Percentiles rank a stretch among this genome's conserved stretches.
phyloP scores from a whole-genome alignment of 208 protist species.

The Leishmania aethiopica region DNA sequence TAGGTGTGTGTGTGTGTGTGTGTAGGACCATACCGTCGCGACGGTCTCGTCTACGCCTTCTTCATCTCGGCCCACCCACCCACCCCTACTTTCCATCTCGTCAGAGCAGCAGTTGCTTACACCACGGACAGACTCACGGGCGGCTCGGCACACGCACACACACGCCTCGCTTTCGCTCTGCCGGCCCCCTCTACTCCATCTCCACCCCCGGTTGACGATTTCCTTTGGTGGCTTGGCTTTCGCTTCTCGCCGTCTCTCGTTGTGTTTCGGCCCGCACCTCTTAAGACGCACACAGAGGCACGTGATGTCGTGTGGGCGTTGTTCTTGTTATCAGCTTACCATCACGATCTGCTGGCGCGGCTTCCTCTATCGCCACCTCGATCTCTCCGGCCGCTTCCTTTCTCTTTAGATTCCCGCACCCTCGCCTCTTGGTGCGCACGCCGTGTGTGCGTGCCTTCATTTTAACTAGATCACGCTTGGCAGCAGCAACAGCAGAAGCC shows the following conservation, averaged over 20 bases:
- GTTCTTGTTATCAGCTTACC: neutral
- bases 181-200: neutral
- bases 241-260: neutral
- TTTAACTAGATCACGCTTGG: neutral
- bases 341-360: neutral
- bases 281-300: neutral
- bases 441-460: neutral
- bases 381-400: neutral
- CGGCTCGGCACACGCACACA: neutral
- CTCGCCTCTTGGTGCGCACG: neutral
- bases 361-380: neutral
- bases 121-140: neutral
- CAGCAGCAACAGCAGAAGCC: neutral
- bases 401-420: conserved; percentile 9
- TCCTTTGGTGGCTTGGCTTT: neutral
- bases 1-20: neutral
- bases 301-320: neutral
- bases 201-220: neutral
- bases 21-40: neutral
- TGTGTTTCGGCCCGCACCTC: neutral
- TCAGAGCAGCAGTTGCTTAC: neutral
- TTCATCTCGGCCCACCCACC: neutral
- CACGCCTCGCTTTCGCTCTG: neutral
- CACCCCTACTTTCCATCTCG: neutral
- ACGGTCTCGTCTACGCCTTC: neutral